Percentiles rank a stretch among this genome's conserved stretches.
These are phyloP conservation scores for Trichoderma sp. DNA, from an alignment of 2,329 filamentous ascomycete species.

Conservation along the genomic window DNA sequence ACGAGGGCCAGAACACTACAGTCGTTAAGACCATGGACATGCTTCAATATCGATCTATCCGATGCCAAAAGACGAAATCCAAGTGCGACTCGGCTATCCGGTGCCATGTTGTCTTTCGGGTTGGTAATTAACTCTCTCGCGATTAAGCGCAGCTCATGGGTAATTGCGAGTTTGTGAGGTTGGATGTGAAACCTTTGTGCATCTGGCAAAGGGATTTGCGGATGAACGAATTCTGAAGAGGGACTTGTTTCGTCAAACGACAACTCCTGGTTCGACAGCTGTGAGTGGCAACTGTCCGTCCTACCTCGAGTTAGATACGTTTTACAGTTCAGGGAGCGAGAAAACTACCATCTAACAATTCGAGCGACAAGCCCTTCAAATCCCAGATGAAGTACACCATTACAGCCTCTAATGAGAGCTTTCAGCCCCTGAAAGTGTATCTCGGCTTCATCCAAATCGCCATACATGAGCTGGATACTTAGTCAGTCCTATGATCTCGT, in stretches of 20 bases:
- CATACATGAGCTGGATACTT: not conserved
- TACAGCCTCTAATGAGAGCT: not conserved
- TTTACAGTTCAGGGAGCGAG: not conserved
- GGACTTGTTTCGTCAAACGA: not conserved
- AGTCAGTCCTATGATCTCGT: not conserved
- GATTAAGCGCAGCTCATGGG: not conserved
- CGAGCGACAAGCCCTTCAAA: not conserved
- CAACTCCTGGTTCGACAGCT: not conserved
- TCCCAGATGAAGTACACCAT: not conserved
- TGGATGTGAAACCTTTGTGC: not conserved
- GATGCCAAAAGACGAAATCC: not conserved
- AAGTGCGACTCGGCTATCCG: not conserved
- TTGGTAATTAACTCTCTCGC: not conserved
- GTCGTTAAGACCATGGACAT: not conserved
- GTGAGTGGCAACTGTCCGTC: slow-evolving; percentile 3
- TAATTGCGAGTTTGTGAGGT: not conserved
- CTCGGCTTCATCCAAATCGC: not conserved
- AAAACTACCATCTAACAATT: not conserved
- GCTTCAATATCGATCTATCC: not conserved
- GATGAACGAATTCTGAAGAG: not conserved
- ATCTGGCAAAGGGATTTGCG: not conserved
- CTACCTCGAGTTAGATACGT: not conserved
- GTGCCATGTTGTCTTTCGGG: not conserved
- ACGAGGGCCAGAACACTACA: not conserved
- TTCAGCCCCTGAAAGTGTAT: not conserved